Evolutionary conservation across 2,329 filamentous ascomycete species (phyloP), one percentile per base, ranked within the genome.

Genomic region (Penicillium griseofulvum): DNA sequence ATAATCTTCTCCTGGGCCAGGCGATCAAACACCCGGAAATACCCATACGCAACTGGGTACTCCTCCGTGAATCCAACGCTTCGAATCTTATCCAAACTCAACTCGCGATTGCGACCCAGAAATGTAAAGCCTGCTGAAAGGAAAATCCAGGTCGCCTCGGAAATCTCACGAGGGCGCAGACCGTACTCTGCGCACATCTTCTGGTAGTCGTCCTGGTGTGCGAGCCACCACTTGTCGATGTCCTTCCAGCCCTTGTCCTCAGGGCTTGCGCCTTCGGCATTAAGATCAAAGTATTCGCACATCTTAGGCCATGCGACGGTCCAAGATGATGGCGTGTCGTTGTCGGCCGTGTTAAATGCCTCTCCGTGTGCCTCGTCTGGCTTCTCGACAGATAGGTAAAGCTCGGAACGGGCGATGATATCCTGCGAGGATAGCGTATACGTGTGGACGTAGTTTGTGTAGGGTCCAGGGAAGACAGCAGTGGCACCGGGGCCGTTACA

Each of bases 381-480:
- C 47, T 58, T 47, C 19, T 36, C 44, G 3, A 70, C n/a, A 0
- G 65, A 67, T 0, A 60, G 59, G 41, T 64, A 69, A 34, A 71
- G 63, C 29, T 69, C 60, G 1, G 65, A 58, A 1, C 53, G 56
- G 6, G 62, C 52, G 29, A 66, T 64, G 11, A 67, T 59, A 44
- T 65, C 75, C 62, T 77, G 74, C 37, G 61, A 71, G 2, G 69
- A 72, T 56, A 74, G 69, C 31, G 72, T 77, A 61, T 65, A 68
- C 12, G 68, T 65, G 37, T 66, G 67, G 6, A 52, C 55, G 60
- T 66, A 78, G 28, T 67, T 72, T 48, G 64, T 63, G 34, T 69
- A 63, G 0, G 67, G 70, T 8, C 74, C 75, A 0, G 74, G 75
- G 53, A 76, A 77, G 4, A 59, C 51, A 4, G 71, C 70, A 22